phyloP scores from a whole-genome alignment of 2,329 filamentous ascomycete genomes.

The Claviceps sp. region DNA sequence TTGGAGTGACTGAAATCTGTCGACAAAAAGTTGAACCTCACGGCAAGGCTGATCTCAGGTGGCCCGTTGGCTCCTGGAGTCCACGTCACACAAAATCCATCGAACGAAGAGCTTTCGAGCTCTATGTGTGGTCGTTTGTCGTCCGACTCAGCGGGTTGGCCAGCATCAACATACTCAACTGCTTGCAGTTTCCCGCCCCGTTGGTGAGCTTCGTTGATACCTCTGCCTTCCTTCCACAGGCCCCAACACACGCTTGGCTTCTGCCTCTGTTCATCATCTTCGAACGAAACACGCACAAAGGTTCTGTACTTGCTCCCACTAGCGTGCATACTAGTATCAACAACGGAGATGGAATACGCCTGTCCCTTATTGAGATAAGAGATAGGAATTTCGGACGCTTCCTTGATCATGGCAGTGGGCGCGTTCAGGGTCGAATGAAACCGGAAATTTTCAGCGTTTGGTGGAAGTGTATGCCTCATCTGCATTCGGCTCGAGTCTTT shows the following conservation, averaged over 20 bases:
- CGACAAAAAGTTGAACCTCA: constrained; percentile 96
- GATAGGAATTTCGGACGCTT: constrained; percentile 82
- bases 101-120: constrained; percentile 69
- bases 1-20: constrained; percentile 99
- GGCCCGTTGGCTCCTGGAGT: constrained; percentile 55
- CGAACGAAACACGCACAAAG: constrained; percentile 89
- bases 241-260: constrained; percentile 75
- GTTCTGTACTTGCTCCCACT: constrained; percentile 66
- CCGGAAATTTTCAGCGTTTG: constrained; percentile 61
- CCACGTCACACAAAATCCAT: constrained; percentile 89
- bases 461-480: constrained; percentile 33
- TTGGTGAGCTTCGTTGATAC: constrained; percentile 91
- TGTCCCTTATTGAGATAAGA: constrained; percentile 98
- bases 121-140: constrained; percentile 57
- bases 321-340: constrained; percentile 60
- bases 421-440: constrained; percentile 85
- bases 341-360: constrained; percentile 74
- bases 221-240: constrained; percentile 89
- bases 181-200: constrained; percentile 84
- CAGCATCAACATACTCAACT: constrained; percentile 76
- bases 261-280: constrained; percentile 84
- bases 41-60: constrained; percentile 71
- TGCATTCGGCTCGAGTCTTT: constrained; percentile 32
- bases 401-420: constrained; percentile 90
- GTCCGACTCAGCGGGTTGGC: constrained; percentile 45